A percentile compares a stretch with the other conserved stretches of the same genome.
phyloP scores from a whole-genome alignment of 2,329 filamentous ascomycete genomes.

The Fusarium nisikadoi region DNA sequence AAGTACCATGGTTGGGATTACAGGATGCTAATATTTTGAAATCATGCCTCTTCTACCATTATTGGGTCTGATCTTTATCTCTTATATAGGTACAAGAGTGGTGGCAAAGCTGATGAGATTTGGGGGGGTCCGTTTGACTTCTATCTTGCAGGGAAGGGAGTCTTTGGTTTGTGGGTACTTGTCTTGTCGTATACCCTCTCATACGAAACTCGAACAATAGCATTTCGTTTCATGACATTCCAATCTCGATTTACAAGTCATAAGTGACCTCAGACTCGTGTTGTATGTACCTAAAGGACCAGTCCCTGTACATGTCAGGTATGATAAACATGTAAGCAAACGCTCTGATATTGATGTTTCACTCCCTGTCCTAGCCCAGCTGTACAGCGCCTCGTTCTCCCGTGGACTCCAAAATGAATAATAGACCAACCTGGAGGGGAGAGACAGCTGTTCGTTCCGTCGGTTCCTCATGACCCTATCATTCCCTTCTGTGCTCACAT shows the following conservation, averaged over 20 bases:
- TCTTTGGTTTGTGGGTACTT: conserved; percentile 38
- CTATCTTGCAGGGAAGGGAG: conserved; percentile 34
- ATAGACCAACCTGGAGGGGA: conserved; percentile 17
- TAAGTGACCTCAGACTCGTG: background rate
- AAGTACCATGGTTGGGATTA: conserved; percentile 15
- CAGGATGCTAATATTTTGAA: conserved; percentile 19
- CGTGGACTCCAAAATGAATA: conserved; percentile 29
- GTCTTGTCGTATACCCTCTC: conserved; percentile 42
- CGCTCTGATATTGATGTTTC: conserved; percentile 26
- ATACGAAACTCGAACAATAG: conserved; percentile 14
- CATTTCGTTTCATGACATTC: conserved; percentile 8
- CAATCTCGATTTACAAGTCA: background rate
- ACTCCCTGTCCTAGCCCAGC: conserved; percentile 31
- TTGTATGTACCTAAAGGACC: background rate
- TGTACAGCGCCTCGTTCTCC: conserved; percentile 33
- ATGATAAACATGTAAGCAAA: conserved; percentile 3
- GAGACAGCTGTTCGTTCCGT: conserved; percentile 6
- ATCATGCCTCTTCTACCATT: conserved; percentile 21
- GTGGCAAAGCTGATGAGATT: background rate
- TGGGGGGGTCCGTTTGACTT: conserved; percentile 22
- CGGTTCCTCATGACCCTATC: conserved; percentile 15
- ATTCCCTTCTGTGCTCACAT: conserved; percentile 13
- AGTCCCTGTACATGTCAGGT: background rate
- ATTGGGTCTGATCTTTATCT: conserved; percentile 22
- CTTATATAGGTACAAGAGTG: conserved; percentile 34